These are phyloP conservation scores for Lithocarpus polystachyus DNA, from an alignment of 306 rosid species.

Conservation along the genomic window DNA sequence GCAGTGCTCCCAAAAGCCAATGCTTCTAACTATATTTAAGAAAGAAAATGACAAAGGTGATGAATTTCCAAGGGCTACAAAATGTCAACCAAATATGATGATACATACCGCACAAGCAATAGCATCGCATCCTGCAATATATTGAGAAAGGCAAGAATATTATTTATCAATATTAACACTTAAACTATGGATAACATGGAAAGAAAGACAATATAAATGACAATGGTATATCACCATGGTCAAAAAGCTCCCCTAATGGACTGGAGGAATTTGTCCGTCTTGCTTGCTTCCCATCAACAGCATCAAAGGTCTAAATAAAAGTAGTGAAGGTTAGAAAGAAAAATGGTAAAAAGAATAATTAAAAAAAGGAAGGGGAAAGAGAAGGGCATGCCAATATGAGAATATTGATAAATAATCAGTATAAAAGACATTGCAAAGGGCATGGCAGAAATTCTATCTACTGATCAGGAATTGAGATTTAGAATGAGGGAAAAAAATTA, in stretches of 20 bases:
- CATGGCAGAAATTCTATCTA: too few species aligned
- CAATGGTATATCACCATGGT: constrained; percentile 65
- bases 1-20: constrained; percentile 94
- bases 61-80: neutral
- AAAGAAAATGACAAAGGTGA: neutral
- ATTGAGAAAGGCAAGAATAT: constrained; percentile 20
- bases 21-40: constrained; percentile 65
- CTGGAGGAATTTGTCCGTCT: constrained; percentile 93
- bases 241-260: constrained; percentile 96
- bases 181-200: neutral
- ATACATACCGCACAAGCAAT: constrained; percentile 90
- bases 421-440: too few species aligned
- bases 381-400: too few species aligned
- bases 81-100: constrained; percentile 11
- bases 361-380: neutral
- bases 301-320: constrained; percentile 79
- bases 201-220: neutral
- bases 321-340: constrained; percentile 13
- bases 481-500: too few species aligned
- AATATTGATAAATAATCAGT: too few species aligned
- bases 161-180: constrained; percentile 24
- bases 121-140: constrained; percentile 94
- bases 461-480: too few species aligned
- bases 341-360: neutral
- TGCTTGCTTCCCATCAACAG: constrained; percentile 99